These are phyloP conservation scores for Acanthamoeba triangularis DNA, from an alignment of 208 protist species.

Conservation along the genomic window DNA sequence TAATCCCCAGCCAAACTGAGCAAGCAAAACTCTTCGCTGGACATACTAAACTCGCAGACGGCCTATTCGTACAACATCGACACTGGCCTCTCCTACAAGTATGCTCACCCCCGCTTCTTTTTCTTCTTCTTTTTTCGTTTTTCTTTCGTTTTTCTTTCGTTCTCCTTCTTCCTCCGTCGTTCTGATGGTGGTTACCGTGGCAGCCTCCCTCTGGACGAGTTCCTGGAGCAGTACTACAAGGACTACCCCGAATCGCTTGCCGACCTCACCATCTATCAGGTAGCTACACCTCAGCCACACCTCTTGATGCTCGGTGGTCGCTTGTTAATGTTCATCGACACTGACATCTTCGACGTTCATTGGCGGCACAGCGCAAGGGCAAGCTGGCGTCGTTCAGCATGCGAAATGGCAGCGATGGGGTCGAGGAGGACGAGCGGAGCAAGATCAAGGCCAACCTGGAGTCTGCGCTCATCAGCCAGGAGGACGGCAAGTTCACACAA, in stretches of 20 bases:
- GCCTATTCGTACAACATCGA: constrained; percentile 54
- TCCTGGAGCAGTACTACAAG: constrained; percentile 52
- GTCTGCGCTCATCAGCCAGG: constrained; percentile 19
- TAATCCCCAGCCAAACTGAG: background rate
- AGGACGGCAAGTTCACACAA: constrained; percentile 33
- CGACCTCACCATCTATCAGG: constrained; percentile 64
- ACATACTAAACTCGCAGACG: constrained; percentile 38
- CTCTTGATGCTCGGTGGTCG: no score
- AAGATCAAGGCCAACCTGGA: constrained; percentile 59
- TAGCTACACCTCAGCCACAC: background rate
- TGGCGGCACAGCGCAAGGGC: background rate
- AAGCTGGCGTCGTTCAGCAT: constrained; percentile 70
- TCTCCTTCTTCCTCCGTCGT: no score
- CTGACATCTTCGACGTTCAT: background rate
- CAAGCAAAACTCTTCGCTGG: constrained; percentile 4
- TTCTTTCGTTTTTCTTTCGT: background rate
- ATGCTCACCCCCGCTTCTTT: background rate
- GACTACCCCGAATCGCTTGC: constrained; percentile 55
- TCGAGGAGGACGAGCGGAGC: background rate
- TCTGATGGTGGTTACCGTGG: background rate
- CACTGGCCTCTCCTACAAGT: background rate
- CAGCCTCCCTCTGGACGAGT: constrained; percentile 45
- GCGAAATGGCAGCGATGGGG: background rate
- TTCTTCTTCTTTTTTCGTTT: background rate
- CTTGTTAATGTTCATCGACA: no score